Percentiles rank a stretch among this genome's conserved stretches.
These are phyloP conservation scores for Iodosphaeria phyllophila DNA, from an alignment of 2,329 filamentous ascomycete species.

Conservation along the genomic window DNA sequence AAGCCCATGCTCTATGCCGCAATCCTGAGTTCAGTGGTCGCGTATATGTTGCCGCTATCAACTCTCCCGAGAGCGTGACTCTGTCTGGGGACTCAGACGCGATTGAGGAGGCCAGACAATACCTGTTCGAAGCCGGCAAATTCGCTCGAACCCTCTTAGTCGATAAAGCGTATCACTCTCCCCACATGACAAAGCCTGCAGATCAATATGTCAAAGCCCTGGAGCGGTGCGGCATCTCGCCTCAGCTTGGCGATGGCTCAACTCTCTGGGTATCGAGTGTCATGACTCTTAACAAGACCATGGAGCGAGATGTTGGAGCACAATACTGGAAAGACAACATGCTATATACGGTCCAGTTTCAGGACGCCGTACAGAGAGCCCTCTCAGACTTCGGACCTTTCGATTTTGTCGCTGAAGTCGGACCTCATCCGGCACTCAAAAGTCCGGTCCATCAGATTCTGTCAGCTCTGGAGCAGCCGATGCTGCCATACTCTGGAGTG, in stretches of 20 bases:
- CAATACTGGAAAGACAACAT: slow-evolving; percentile 24
- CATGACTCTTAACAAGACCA: slow-evolving; percentile 7
- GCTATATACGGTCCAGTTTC: slow-evolving; percentile 19
- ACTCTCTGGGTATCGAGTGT: slow-evolving; percentile 22
- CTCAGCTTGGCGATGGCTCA: slow-evolving; percentile 7
- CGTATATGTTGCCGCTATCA: slow-evolving; percentile 11
- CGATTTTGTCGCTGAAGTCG: slow-evolving; percentile 12
- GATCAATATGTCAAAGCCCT: slow-evolving; percentile 15
- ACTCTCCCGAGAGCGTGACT: slow-evolving; percentile 10
- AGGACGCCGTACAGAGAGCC: slow-evolving; percentile 12
- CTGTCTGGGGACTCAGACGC: slow-evolving; percentile 11
- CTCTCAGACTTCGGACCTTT: slow-evolving; percentile 7
- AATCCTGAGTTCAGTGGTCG: slow-evolving; percentile 6
- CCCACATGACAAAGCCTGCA: slow-evolving; percentile 22
- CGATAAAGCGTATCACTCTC: slow-evolving; percentile 29
- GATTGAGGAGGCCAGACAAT: slow-evolving; percentile 6
- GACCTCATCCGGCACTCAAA: slow-evolving; percentile 11
- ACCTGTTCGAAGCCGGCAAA: slow-evolving; percentile 7
- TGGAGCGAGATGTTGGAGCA: slow-evolving; percentile 6
- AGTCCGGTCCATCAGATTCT: slow-evolving; percentile 9
- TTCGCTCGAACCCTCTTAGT: slow-evolving; percentile 19
- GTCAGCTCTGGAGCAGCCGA: slow-evolving; percentile 5
- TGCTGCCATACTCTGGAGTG: slow-evolving; percentile 7
- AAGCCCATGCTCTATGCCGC: slow-evolving; percentile 9
- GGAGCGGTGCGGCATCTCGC: slow-evolving; percentile 10